Percentiles rank a stretch among this genome's conserved stretches.
Evolutionary conservation across 1,284 basidiomycete genomes (phyloP).

Genomic region (Cryptococcus neoformans): DNA sequence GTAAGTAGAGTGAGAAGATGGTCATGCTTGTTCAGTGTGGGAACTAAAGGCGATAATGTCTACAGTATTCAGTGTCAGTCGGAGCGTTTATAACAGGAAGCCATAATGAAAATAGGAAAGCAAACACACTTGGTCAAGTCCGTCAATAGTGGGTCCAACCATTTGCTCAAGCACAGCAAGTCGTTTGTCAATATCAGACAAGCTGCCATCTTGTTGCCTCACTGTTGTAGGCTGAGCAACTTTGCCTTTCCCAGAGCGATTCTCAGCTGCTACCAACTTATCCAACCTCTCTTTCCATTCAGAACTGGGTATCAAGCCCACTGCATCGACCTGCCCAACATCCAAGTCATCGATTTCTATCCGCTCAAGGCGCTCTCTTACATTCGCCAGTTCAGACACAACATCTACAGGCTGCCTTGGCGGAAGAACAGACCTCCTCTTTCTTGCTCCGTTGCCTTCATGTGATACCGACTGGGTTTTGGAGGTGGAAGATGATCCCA

Average conservation of each 20-base stretch:
- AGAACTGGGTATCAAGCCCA: conserved; percentile 3
- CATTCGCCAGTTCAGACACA: conserved; percentile 28
- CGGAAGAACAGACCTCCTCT: conserved; percentile 13
- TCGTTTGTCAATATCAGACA: conserved; percentile 72
- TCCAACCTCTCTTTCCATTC: conserved; percentile 46
- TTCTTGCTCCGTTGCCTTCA: background rate
- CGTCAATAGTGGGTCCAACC: conserved; percentile 55
- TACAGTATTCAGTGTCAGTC: background rate
- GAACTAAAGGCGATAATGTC: conserved; percentile 71
- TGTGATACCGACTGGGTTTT: background rate
- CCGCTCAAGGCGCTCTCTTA: conserved; percentile 28
- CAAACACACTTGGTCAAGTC: conserved; percentile 29
- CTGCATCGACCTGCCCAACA: background rate
- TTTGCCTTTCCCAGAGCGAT: background rate
- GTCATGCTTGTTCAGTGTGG: conserved; percentile 76
- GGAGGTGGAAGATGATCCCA: conserved; percentile 12
- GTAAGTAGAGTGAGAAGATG: conserved; percentile 75
- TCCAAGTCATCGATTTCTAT: conserved; percentile 15
- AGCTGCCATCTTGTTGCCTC: conserved; percentile 10
- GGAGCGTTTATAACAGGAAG: conserved; percentile 12
- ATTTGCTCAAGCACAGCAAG: conserved; percentile 74
- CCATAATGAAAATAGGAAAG: background rate
- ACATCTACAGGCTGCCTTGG: conserved; percentile 3
- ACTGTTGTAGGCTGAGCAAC: background rate
- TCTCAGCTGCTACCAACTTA: conserved; percentile 37